Conservation (phyloP, 2,329 filamentous ascomycete genomes). For the Pseudogymnoascus sp. region DNA sequence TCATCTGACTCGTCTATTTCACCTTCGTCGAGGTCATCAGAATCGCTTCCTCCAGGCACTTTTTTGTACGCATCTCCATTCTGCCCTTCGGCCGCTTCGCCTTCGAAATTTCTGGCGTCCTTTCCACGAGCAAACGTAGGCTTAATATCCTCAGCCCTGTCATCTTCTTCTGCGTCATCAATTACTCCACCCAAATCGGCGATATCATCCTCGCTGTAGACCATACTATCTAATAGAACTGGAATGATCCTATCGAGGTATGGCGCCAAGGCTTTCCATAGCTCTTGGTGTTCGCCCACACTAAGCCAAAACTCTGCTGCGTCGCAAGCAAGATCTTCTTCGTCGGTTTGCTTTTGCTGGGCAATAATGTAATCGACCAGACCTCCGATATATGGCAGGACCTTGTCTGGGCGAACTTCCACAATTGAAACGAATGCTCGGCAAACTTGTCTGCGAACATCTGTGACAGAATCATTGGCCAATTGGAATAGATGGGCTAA, state of each 20-base stretch:
- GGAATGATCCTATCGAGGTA: constrained; percentile 81
- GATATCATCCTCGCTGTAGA: constrained; percentile 92
- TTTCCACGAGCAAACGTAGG: constrained; percentile 78
- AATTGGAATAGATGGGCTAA: constrained; percentile 77
- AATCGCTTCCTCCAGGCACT: constrained; percentile 43
- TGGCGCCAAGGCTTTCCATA: constrained; percentile 69
- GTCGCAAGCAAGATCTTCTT: constrained; percentile 85
- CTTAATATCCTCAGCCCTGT: constrained; percentile 83
- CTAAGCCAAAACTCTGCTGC: constrained; percentile 97
- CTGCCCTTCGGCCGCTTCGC: constrained; percentile 43
- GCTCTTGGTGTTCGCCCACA: constrained; percentile 75
- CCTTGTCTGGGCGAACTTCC: constrained; percentile 82
- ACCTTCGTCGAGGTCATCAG: constrained; percentile 78
- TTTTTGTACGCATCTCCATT: constrained; percentile 51
- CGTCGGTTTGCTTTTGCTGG: constrained; percentile 74
- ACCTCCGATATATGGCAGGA: constrained; percentile 77
- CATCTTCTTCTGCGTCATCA: constrained; percentile 86
- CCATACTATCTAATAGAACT: constrained; percentile 86
- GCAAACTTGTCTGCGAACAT: constrained; percentile 88
- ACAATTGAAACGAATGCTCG: constrained; percentile 87
- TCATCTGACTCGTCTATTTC: constrained; percentile 73
- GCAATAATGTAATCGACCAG: constrained; percentile 88
- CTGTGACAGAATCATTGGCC: constrained; percentile 65
- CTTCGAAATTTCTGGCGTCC: constrained; percentile 36
- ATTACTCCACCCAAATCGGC: constrained; percentile 73